Percentiles rank a stretch among this genome's conserved stretches.
Conservation (phyloP, 495 filamentous ascomycete species). For the Neurospora sp. region DNA sequence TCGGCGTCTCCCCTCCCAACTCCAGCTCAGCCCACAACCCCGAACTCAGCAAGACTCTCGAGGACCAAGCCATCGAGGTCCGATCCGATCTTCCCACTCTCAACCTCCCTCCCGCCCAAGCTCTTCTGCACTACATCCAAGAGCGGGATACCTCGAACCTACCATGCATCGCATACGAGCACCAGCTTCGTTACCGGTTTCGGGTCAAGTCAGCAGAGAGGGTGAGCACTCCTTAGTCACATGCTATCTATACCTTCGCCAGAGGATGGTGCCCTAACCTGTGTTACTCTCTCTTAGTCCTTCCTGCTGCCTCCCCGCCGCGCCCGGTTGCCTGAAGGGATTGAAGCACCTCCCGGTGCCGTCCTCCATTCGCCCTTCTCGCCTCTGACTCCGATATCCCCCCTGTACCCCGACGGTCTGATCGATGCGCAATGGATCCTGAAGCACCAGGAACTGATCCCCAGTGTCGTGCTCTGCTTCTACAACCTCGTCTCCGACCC, state of each 20-base stretch:
- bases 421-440: constrained; percentile 70
- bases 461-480: constrained; percentile 69
- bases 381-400: constrained; percentile 68
- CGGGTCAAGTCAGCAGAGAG: constrained; percentile 63
- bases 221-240: constrained; percentile 40
- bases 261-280: not conserved
- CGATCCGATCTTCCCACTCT: constrained; percentile 58
- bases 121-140: constrained; percentile 58
- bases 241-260: not conserved
- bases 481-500: constrained; percentile 59
- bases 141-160: constrained; percentile 51
- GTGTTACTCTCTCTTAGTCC: constrained; percentile 22
- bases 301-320: constrained; percentile 39
- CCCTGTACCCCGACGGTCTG: constrained; percentile 77
- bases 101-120: constrained; percentile 51
- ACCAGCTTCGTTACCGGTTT: constrained; percentile 41
- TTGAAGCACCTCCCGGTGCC: constrained; percentile 32
- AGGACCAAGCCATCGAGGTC: constrained; percentile 49
- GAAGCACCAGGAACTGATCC: constrained; percentile 76
- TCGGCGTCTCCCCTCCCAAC: constrained; percentile 46
- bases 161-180: constrained; percentile 46
- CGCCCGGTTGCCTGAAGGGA: constrained; percentile 39
- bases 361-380: constrained; percentile 81
- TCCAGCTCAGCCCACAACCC: constrained; percentile 17
- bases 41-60: constrained; percentile 40